Evolutionary conservation across 768 basidiomycete species (phyloP), one percentile per base, ranked within the genome.

Genomic region (Leccinum pellstonianum): DNA sequence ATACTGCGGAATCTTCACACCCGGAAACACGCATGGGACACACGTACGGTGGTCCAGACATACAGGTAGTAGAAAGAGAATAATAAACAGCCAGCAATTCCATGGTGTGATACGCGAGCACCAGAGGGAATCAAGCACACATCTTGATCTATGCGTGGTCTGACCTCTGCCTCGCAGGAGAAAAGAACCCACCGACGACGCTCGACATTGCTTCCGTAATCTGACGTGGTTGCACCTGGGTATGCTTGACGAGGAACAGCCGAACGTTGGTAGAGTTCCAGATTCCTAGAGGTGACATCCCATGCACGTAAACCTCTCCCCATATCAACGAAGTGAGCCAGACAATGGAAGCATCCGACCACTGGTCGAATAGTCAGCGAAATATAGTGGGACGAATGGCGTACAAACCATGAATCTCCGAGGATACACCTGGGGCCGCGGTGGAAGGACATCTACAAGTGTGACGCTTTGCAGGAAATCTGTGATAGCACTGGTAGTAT

Each of bases 261-360:
- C 91, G 86, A 29, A 97, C 93, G 52, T 86, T 88, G 14, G 95
- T 97, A 19, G 86, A 83, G 64, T 91, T 92, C 94, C 95, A 98
- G 47, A 95, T 85, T 12, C 91, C 92, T 23, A 94, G 77, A 1
- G 90, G 90, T 2, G 87, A 84, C 85, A 95, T 90, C 5, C 88
- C 90, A 51, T 90, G 87, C 21, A 97, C 90, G 70, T 95, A 99
- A 19, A 96, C 84, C 70, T 95, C 93, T 43, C 97, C 95, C 95
- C 96, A 99, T 21, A 95, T 87, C 55, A 98, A 76, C 1, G 92
- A 94, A 4, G 94, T 91, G 38, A 96, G 80, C 96, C 97, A 98
- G 17, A 95, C 82, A 60, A 90, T 80, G 3, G 93, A 95, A 2
- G 92, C 88, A 64, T 95, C 91, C 12, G 94, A 91, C 95, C 95